phyloP scores from a whole-genome alignment of 2,329 filamentous ascomycete species.

The Aspergillus novofumigatus region DNA sequence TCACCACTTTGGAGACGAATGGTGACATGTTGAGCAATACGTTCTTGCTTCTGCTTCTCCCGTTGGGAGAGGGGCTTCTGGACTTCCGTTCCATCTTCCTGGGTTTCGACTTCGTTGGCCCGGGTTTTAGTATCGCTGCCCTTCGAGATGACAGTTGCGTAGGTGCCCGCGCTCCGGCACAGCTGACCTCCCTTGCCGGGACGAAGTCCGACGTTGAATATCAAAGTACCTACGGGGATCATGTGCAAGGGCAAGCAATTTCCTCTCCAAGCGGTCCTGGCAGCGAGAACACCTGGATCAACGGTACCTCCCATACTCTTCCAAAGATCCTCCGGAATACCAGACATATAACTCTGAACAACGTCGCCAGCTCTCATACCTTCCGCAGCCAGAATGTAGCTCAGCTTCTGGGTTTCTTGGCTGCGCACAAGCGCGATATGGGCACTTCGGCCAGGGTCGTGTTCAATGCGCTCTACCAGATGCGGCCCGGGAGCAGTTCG shows the following conservation, averaged over 20 bases:
- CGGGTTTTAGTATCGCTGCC: conserved; percentile 62
- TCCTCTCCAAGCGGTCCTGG: conserved; percentile 87
- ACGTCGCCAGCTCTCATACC: conserved; percentile 88
- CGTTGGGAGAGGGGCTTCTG: conserved; percentile 34
- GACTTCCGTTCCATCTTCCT: conserved; percentile 23
- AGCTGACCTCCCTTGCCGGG: conserved; percentile 75
- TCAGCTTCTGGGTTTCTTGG: conserved; percentile 68
- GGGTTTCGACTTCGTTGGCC: conserved; percentile 52
- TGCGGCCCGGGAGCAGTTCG: conserved; percentile 77
- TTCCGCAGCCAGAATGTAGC: conserved; percentile 93
- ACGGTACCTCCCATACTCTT: conserved; percentile 88
- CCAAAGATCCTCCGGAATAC: conserved; percentile 81
- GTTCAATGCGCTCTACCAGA: conserved; percentile 87
- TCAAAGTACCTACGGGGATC: conserved; percentile 88
- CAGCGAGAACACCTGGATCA: conserved; percentile 92
- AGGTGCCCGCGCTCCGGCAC: conserved; percentile 91
- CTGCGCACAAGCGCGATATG: conserved; percentile 86
- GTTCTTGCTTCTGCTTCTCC: conserved; percentile 44
- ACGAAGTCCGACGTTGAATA: conserved; percentile 81
- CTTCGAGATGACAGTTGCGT: conserved; percentile 83
- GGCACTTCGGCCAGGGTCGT: conserved; percentile 87
- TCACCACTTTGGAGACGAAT: conserved; percentile 90
- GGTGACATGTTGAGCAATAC: conserved; percentile 73
- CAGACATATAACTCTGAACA: conserved; percentile 85
- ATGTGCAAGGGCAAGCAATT: conserved; percentile 95